Conservation (phyloP, 148 eudicot genomes). For the Pouteria glomerata region DNA sequence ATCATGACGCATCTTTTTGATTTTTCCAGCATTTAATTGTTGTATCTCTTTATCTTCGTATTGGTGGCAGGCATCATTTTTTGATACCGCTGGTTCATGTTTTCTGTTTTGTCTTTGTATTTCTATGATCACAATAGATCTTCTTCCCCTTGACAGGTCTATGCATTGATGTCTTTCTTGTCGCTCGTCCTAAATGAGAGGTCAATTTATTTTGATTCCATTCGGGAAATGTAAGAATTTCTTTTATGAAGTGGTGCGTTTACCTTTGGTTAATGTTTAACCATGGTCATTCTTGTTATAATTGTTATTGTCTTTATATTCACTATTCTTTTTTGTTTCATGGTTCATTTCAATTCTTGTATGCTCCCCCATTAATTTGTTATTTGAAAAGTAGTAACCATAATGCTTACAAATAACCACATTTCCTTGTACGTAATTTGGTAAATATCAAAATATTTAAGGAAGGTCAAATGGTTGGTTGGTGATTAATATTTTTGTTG, state of each 20-base stretch:
- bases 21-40: background rate
- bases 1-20: too few relatives aligned
- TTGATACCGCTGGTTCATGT: background rate
- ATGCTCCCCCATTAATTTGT: background rate
- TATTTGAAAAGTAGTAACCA: background rate
- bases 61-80: background rate
- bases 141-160: conserved; percentile 54
- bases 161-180: conserved; percentile 87
- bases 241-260: background rate
- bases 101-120: background rate
- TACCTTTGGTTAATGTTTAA: background rate
- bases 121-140: background rate
- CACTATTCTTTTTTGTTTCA: background rate
- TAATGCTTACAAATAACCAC: background rate
- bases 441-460: background rate
- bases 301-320: background rate
- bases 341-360: background rate
- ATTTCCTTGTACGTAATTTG: background rate
- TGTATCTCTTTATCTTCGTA: background rate
- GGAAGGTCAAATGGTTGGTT: background rate
- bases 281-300: background rate
- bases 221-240: conserved; percentile 83
- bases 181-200: conserved; percentile 65
- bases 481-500: background rate
- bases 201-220: conserved; percentile 78